These are phyloP conservation scores for Pythium phragmitis DNA, from an alignment of 352 stramenopile genomes.

Conservation along the genomic window DNA sequence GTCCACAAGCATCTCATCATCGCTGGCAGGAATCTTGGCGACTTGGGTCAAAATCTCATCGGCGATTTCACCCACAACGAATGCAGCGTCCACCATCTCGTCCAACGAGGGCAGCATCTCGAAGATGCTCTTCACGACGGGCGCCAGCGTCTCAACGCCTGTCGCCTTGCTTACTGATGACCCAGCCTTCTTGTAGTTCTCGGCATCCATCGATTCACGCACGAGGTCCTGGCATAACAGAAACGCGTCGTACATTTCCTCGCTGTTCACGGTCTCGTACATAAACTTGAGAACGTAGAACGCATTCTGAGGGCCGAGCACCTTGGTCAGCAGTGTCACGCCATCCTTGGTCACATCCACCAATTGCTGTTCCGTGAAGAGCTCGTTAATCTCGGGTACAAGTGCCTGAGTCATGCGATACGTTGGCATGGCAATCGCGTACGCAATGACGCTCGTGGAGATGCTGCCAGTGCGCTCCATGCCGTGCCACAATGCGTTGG, in stretches of 20 bases:
- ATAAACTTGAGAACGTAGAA: slow-evolving; percentile 70
- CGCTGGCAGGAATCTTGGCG: slow-evolving; percentile 17
- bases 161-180: slow-evolving; percentile 41
- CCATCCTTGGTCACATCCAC: slow-evolving; percentile 45
- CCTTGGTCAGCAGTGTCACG: slow-evolving; percentile 52
- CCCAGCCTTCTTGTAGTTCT: slow-evolving; percentile 62
- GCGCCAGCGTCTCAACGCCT: slow-evolving; percentile 40
- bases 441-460: slow-evolving; percentile 55
- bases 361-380: slow-evolving; percentile 57
- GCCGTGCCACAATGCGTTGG: slow-evolving; percentile 59
- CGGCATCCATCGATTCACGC: slow-evolving; percentile 52
- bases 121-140: slow-evolving; percentile 48
- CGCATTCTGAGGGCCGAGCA: slow-evolving; percentile 70
- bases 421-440: slow-evolving; percentile 64
- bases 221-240: slow-evolving; percentile 63
- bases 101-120: slow-evolving; percentile 63
- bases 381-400: slow-evolving; percentile 39
- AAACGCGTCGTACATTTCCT: slow-evolving; percentile 68
- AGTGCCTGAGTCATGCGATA: slow-evolving; percentile 61
- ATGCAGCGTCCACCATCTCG: slow-evolving; percentile 53
- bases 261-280: slow-evolving; percentile 75
- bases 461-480: slow-evolving; percentile 60
- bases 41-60: slow-evolving; percentile 37
- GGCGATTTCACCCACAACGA: slow-evolving; percentile 60
- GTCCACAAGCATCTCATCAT: slow-evolving; percentile 17